Conservation (phyloP, 2,329 filamentous ascomycete genomes). For the Coniochaeta prunicola region DNA sequence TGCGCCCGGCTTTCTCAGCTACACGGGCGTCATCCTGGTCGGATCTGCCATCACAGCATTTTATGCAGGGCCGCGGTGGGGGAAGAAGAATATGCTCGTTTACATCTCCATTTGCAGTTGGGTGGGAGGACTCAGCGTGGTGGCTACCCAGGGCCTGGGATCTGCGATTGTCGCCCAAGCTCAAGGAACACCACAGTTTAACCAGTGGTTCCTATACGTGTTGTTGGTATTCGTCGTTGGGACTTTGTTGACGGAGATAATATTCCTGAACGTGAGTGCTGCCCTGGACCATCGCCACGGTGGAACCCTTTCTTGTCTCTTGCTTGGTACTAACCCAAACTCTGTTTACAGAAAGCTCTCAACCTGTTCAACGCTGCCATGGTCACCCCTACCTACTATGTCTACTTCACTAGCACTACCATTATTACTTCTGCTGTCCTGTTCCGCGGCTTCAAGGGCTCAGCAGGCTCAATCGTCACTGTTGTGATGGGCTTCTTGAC, state of each 20-base stretch:
- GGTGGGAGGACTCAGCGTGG: constrained; percentile 88
- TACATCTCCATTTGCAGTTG: constrained; percentile 95
- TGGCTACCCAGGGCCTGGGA: constrained; percentile 87
- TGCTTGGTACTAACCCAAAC: constrained; percentile 10
- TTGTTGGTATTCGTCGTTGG: constrained; percentile 81
- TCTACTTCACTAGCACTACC: constrained; percentile 93
- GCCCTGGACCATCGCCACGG: not conserved
- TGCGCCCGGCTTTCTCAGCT: constrained; percentile 76
- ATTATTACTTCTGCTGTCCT: constrained; percentile 90
- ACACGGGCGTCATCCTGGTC: constrained; percentile 74
- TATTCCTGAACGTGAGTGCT: constrained; percentile 84
- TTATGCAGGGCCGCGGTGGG: constrained; percentile 80
- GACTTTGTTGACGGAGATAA: constrained; percentile 89
- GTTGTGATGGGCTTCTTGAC: constrained; percentile 90
- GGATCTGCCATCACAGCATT: constrained; percentile 65
- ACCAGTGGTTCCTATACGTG: constrained; percentile 95
- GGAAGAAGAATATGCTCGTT: constrained; percentile 95
- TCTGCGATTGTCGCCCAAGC: constrained; percentile 85
- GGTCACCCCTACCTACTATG: constrained; percentile 97
- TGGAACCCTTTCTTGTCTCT: not conserved
- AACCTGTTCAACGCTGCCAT: constrained; percentile 96
- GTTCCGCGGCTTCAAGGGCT: constrained; percentile 91
- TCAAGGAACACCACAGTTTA: constrained; percentile 78
- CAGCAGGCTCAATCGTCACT: constrained; percentile 70
- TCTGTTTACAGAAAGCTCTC: constrained; percentile 78